Conservation (phyloP, 306 rosid genomes). For the Gastrolobium villosum region DNA sequence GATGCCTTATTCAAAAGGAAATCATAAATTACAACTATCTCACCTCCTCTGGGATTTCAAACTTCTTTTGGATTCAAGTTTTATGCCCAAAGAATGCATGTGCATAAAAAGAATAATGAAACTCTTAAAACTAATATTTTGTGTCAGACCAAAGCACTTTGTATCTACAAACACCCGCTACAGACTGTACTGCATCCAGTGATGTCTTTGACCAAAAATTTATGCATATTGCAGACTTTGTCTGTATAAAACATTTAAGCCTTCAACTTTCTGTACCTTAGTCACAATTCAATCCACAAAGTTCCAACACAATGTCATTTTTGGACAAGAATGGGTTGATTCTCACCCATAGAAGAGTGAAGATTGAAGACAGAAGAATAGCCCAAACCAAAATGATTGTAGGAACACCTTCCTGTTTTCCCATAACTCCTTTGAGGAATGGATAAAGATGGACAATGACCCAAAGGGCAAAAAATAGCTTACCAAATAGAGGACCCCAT, state of each 20-base stretch:
- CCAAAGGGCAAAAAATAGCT: slow-evolving; percentile 88
- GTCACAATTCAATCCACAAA: slow-evolving; percentile 90
- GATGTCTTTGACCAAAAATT: slow-evolving; percentile 37
- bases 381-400: slow-evolving; percentile 92
- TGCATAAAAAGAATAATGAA: slow-evolving; percentile 12
- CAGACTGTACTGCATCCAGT: slow-evolving; percentile 4
- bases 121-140: too few relatives aligned
- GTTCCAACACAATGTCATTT: slow-evolving; percentile 74
- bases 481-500: slow-evolving; percentile 94
- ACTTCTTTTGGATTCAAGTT: slow-evolving; percentile 45
- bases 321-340: slow-evolving; percentile 81
- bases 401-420: slow-evolving; percentile 85
- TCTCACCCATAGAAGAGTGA: slow-evolving; percentile 87
- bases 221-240: slow-evolving; percentile 46
- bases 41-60: slow-evolving; percentile 44
- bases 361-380: slow-evolving; percentile 83
- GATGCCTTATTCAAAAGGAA: slow-evolving; percentile 51
- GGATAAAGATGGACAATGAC: slow-evolving; percentile 95
- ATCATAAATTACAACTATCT: slow-evolving; percentile 44
- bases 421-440: slow-evolving; percentile 94
- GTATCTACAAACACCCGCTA: slow-evolving; percentile 55
- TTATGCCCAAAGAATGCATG: slow-evolving; percentile 47
- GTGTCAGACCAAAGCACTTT: slow-evolving; percentile 45
- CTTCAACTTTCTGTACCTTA: slow-evolving; percentile 39
- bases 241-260: slow-evolving; percentile 47